Conservation (phyloP, 2,329 filamentous ascomycete species). For the Colletotrichum godetiae region DNA sequence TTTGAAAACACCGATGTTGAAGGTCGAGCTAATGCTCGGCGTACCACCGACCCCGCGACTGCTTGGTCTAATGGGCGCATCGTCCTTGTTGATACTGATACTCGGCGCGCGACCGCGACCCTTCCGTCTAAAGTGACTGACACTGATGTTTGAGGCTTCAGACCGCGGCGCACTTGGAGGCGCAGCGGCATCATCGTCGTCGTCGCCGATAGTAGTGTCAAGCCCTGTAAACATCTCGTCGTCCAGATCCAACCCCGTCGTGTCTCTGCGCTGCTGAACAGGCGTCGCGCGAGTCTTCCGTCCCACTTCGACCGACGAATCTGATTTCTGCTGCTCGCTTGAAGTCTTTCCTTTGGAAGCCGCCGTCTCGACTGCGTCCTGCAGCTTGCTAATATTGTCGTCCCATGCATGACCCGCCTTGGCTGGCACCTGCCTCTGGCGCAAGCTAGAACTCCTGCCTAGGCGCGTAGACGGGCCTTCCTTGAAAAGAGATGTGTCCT, state of each 20-base stretch:
- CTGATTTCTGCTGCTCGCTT: constrained; percentile 42
- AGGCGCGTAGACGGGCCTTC: constrained; percentile 22
- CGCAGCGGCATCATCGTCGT: constrained; percentile 53
- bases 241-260: constrained; percentile 61
- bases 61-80: constrained; percentile 64
- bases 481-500: not conserved
- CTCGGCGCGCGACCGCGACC: constrained; percentile 57
- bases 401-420: constrained; percentile 46
- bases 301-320: constrained; percentile 50
- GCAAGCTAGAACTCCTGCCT: constrained; percentile 32
- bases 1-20: constrained; percentile 69
- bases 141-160: constrained; percentile 59
- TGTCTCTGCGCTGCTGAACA: constrained; percentile 51
- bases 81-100: constrained; percentile 59
- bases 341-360: constrained; percentile 39
- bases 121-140: constrained; percentile 58
- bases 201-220: constrained; percentile 50
- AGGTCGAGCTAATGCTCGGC: constrained; percentile 59
- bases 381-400: constrained; percentile 49
- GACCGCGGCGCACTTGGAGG: constrained; percentile 48
- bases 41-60: constrained; percentile 61
- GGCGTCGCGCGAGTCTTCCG: constrained; percentile 49
- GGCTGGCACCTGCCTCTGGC: constrained; percentile 36
- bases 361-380: constrained; percentile 47
- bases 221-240: constrained; percentile 59